These are phyloP conservation scores for Vitis hybrid DNA, from an alignment of 177 flowering plant species.

Conservation along the genomic window DNA sequence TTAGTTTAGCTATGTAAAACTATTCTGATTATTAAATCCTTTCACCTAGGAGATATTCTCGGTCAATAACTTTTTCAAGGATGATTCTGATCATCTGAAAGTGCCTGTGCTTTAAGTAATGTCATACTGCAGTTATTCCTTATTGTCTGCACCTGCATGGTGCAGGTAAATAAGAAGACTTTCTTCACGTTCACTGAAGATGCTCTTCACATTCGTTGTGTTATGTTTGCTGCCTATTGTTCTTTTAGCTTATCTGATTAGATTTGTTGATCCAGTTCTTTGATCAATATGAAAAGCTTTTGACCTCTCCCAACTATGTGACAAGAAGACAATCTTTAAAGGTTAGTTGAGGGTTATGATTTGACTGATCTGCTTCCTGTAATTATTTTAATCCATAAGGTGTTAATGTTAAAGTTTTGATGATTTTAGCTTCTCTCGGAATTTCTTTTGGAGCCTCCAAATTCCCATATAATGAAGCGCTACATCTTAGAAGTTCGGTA, in stretches of 20 bases:
- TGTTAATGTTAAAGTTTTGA: constrained; percentile 13
- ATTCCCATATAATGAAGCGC: constrained; percentile 88
- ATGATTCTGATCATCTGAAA: background rate
- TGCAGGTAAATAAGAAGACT: constrained; percentile 3
- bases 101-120: too few relatives aligned
- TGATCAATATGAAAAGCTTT: constrained; percentile 73
- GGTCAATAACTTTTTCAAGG: background rate
- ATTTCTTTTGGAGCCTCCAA: constrained; percentile 90
- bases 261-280: constrained; percentile 68
- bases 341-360: constrained; percentile 44
- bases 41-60: constrained; percentile 3
- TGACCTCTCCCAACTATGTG: constrained; percentile 89
- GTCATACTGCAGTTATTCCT: background rate
- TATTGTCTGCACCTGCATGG: constrained; percentile 3
- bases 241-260: constrained; percentile 16
- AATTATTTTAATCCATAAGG: constrained; percentile 3
- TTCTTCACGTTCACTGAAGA: background rate
- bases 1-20: background rate
- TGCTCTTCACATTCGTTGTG: background rate
- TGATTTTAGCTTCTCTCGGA: constrained; percentile 85
- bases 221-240: background rate
- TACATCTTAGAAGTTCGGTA: constrained; percentile 80
- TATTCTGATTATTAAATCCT: constrained; percentile 3
- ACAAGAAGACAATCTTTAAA: constrained; percentile 96
- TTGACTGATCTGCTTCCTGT: background rate